Base-by-base conservation (phyloP, 306 rosid genomes). In the Adenanthera pavonina region DNA sequence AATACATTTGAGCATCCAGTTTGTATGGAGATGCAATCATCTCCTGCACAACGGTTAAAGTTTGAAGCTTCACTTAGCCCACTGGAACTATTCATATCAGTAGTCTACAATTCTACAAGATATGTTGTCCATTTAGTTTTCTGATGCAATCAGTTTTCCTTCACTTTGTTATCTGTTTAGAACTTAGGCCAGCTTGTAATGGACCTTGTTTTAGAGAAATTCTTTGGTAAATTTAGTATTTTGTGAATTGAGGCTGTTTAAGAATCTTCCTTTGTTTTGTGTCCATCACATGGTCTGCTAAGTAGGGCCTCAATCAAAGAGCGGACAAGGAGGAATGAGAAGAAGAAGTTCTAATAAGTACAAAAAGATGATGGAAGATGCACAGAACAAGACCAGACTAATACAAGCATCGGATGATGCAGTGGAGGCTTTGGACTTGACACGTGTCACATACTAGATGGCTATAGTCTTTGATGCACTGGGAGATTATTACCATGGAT, bases 1-100 rank as follows among this genome's bases (percentile, higher is more conserved):
- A 86, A 91, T 75, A 91, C 79, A 52, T 91, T 88, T 72, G 95
- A 86, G 86, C 95, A 88, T 46, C 95, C 95, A 44, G 95, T 91
- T 85, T 91, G 95, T 82, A 89, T 91, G 12, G 95, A 89, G 79
- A 91, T 17, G 36, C 95, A 89, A 67, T 89, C 95, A 79, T 89
- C 95, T 30, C 95, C 93, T 91, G 88, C 82, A 76, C 38, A 44
- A 69, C 25, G 44, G 74, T 69, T 69, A 44, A 68, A 19, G 49
- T 49, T 49, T 69, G 20, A 14, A 69, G 56, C 56, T 69, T 43
- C 56, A 4, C 54, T 25, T 69, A 49, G 74, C 74, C 38, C 53
- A 69, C 74, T 20, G 8, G 36, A 69, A 69, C 14, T 10, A 69
- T 10, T 69, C 53, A 69, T 20, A 43, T 20, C 69, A 40, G 60